Base-by-base conservation (phyloP, 768 basidiomycete genomes). In the Macrolepiota dolichaula region DNA sequence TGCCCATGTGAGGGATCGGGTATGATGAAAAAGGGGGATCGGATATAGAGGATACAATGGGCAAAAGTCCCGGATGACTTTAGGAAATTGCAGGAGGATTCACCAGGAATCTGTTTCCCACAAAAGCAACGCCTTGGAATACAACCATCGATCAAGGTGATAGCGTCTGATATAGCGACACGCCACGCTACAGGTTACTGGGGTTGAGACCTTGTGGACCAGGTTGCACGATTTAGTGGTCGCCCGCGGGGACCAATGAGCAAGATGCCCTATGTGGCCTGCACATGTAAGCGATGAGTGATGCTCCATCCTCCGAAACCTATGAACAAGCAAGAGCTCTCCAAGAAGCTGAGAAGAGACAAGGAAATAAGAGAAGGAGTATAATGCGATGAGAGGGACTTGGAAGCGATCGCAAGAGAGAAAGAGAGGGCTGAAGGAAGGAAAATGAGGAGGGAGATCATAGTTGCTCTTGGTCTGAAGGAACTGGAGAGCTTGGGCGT, bases 401-500 rank as follows among this genome's bases (percentile, higher is more conserved):
- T 68, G 68, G 61, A 64, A 57, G 55, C 61, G 64, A 65, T 66
- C 63, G 69, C 68, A 66, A 68, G 47, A 61, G 42, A 19, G 42
- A 68, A 22, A 59, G 62, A 53, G 59, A 68, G 70, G 68, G 73
- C 17, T 17, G 42, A 44, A 67, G 72, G 12, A 24, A 25, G 25
- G 19, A n/a, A 68, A 71, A 67, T 70, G 74, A 70, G 74, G 72
- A n/a, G 73, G 72, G 65, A 74, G 64, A 62, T 66, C 66, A 70
- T 80, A 73, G 81, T 69, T 74, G 80, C 51, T 77, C 80, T 46
- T 75, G 74, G 67, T 83, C 81, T 55, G 83, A 81, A 22, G 79
- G 51, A 46, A 35, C 74, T 5, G 81, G 77, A 15, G 82, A 78
- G 66, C 74, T 87, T 7, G 87, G 88, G 65, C 84, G 84, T 69